These are phyloP conservation scores for Tympanopsis confertula DNA, from an alignment of 2,329 filamentous ascomycete genomes.

Conservation along the genomic window DNA sequence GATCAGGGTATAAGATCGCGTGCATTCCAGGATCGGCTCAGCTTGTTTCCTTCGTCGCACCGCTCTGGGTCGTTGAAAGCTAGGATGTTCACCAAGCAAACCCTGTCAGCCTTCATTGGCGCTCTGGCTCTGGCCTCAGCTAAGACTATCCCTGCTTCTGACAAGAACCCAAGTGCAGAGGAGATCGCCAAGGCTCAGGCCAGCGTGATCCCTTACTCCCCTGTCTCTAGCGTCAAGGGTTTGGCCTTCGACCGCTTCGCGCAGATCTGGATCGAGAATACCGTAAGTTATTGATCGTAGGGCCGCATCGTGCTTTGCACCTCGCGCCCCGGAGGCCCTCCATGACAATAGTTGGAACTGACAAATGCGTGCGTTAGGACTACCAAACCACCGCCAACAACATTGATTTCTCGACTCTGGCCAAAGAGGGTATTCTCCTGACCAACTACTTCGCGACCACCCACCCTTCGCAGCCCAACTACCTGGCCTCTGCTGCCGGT, in stretches of 20 bases:
- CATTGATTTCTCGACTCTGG: constrained; percentile 44
- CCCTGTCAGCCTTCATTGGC: background rate
- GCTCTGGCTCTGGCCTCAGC: background rate
- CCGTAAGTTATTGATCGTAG: background rate
- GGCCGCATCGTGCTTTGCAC: too few species aligned
- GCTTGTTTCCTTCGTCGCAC: too few species aligned
- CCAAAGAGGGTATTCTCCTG: constrained; percentile 49
- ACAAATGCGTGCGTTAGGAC: background rate
- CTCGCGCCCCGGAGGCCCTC: too few species aligned
- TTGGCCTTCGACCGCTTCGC: constrained; percentile 63
- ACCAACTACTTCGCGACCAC: constrained; percentile 50
- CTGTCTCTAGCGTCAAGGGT: constrained; percentile 54
- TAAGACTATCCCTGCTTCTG: background rate
- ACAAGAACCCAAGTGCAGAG: background rate
- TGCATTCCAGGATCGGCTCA: too few species aligned
- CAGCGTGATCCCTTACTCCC: constrained; percentile 46
- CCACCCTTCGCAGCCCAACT: constrained; percentile 69
- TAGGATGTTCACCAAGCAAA: background rate
- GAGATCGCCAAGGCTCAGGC: constrained; percentile 43
- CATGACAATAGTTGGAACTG: background rate
- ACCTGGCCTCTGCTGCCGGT: constrained; percentile 55
- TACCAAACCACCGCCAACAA: constrained; percentile 2
- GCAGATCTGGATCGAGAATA: constrained; percentile 67
- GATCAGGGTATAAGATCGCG: too few species aligned
- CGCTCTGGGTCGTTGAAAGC: background rate